These are phyloP conservation scores for Trichoderma citrinoviride DNA, from an alignment of 2,329 filamentous ascomycete genomes.

Conservation along the genomic window DNA sequence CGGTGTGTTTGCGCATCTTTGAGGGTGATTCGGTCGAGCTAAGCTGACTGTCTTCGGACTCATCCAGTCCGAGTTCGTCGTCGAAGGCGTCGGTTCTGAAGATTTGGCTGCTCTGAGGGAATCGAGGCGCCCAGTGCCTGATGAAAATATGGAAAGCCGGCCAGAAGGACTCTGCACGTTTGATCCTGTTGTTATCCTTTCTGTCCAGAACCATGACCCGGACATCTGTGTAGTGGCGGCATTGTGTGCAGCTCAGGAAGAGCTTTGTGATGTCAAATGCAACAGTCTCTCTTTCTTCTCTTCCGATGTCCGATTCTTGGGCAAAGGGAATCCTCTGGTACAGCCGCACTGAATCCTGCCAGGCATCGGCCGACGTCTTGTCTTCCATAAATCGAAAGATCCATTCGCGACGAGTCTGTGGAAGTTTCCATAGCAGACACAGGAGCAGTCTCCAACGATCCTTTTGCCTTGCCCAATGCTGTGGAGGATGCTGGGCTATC, in stretches of 20 bases:
- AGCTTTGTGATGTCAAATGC: conserved; percentile 34
- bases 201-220: conserved; percentile 25
- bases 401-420: conserved; percentile 30
- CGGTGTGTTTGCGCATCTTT: conserved; percentile 26
- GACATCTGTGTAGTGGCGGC: conserved; percentile 27
- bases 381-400: conserved; percentile 29
- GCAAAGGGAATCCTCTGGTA: not conserved
- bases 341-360: conserved; percentile 16
- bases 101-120: conserved; percentile 37
- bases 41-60: conserved; percentile 18
- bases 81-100: conserved; percentile 29
- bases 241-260: conserved; percentile 33
- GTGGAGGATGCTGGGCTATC: conserved; percentile 26
- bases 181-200: conserved; percentile 26
- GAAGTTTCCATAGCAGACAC: conserved; percentile 33
- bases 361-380: conserved; percentile 24
- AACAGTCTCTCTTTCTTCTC: conserved; percentile 22
- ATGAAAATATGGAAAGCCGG: conserved; percentile 32
- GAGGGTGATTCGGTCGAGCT: conserved; percentile 10
- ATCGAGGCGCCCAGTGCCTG: conserved; percentile 27
- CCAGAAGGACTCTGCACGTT: conserved; percentile 23
- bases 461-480: conserved; percentile 29
- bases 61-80: conserved; percentile 24
- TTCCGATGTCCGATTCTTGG: not conserved
- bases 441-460: conserved; percentile 35